Evolutionary conservation across 257 asterid genomes (phyloP).

Genomic region (Solanum lycopersicoides): DNA sequence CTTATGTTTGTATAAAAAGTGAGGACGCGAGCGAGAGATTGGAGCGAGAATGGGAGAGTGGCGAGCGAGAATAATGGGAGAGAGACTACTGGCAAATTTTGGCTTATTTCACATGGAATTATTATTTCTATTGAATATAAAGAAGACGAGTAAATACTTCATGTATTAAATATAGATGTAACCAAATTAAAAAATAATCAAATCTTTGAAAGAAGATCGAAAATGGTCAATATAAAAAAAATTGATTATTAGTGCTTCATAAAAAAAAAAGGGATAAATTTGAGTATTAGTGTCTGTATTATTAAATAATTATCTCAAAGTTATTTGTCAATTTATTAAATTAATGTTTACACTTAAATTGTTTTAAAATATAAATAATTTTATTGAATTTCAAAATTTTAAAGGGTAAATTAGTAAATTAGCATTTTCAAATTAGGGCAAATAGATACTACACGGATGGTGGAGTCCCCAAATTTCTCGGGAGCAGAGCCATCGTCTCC

Average conservation of each 20-base stretch:
- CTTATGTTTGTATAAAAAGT: too few relatives aligned
- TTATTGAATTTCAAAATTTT: background rate
- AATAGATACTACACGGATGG: background rate
- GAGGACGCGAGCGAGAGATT: too few relatives aligned
- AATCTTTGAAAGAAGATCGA: background rate
- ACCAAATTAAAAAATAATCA: background rate
- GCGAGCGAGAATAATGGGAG: too few relatives aligned
- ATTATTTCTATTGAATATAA: too few relatives aligned
- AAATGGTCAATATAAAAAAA: background rate
- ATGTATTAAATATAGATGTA: background rate
- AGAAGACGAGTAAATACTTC: accelerated
- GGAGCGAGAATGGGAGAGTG: too few relatives aligned
- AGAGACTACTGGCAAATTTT: too few relatives aligned
- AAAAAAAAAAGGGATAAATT: background rate
- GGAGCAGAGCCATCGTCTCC: background rate
- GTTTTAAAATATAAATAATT: too few relatives aligned
- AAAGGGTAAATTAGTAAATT: background rate
- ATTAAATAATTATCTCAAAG: background rate
- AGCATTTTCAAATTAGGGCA: background rate
- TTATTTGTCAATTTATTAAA: background rate
- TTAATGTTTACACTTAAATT: background rate
- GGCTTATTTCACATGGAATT: background rate
- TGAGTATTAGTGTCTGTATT: background rate
- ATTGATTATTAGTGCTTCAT: background rate
- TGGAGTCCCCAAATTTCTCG: background rate